Evolutionary conservation across 768 basidiomycete species (phyloP), one percentile per base, ranked within the genome.

Genomic region (Xerocomellus amylosporus): DNA sequence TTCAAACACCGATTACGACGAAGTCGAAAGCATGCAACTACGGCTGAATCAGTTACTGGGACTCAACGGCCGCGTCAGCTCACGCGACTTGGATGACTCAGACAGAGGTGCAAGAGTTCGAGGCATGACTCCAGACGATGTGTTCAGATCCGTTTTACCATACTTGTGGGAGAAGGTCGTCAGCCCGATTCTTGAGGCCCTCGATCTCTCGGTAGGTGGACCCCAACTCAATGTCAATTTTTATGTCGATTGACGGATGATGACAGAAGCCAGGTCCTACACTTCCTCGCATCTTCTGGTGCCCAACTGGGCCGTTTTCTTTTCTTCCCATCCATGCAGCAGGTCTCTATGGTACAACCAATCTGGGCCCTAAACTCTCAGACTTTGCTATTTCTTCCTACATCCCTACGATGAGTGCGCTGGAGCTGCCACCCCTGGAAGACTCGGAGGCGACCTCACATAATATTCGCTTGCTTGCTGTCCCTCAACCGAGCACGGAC

Each of bases 391-490:
- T 36, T 6, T 36, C 15, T 14, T 36, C 34, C 10, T 36, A 36
- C 34, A 36, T 36, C 1, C 34, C 34, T 15, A 36, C 15, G 34
- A 36, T 36, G 7, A 36, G 34, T 36, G 33, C 33, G 5, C 33
- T 33, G 20, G 31, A 22, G n/a, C 28, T 62, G 33, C 14, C 36
- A n/a, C 6, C 36, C 20, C 14, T 13, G 33, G 30, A 31, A n/a
- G 12, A 48, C 28, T 22, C 19, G 9, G 20, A 50, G 2, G n/a
- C 24, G 17, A 19, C n/a, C 4, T 15, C 33, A 31, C 28, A 6
- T 8, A 33, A 28, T 15, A 34, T 46, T n/a, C 24, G 31, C 20
- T 14, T 64, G 7, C 49, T 64, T 8, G 44, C 49, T 13, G 46
- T 64, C 24, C 30, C 41, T 6, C 55, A 33, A 13, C 33, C 33